These are phyloP conservation scores for Sanchytrium tribonematis DNA, from an alignment of 371 early-diverging fungal genomes.

Conservation along the genomic window DNA sequence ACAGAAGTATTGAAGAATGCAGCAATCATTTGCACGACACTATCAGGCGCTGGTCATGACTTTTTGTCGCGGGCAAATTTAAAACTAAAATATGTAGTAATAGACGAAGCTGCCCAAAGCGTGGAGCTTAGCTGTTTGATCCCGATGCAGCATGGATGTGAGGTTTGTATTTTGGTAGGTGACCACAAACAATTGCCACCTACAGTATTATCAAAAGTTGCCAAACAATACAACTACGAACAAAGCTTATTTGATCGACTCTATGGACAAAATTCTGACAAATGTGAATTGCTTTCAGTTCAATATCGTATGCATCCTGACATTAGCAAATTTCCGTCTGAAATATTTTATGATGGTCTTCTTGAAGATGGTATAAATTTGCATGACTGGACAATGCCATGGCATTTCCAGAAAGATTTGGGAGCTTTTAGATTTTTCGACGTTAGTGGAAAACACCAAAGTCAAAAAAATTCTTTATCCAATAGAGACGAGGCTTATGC, in stretches of 20 bases:
- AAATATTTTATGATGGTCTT: slow-evolving; percentile 44
- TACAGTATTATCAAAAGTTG: slow-evolving; percentile 48
- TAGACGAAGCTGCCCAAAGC: slow-evolving; percentile 93
- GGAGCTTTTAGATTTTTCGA: slow-evolving; percentile 54
- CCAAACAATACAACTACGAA: slow-evolving; percentile 44
- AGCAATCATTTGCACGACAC: slow-evolving; percentile 46
- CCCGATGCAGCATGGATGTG: slow-evolving; percentile 53
- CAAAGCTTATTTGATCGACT: slow-evolving; percentile 65
- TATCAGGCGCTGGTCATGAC: slow-evolving; percentile 67
- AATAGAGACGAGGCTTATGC: slow-evolving; percentile 50
- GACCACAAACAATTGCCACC: slow-evolving; percentile 89
- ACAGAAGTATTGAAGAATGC: slow-evolving; percentile 29
- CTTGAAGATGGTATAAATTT: slow-evolving; percentile 48
- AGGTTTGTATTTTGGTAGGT: slow-evolving; percentile 71
- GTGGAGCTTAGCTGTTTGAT: slow-evolving; percentile 69
- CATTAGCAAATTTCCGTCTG: slow-evolving; percentile 53
- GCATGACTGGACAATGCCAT: slow-evolving; percentile 27
- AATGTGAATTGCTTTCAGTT: slow-evolving; percentile 47
- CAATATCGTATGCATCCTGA: slow-evolving; percentile 93
- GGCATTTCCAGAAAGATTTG: slow-evolving; percentile 34
- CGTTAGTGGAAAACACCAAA: slow-evolving; percentile 32
- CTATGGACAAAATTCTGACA: slow-evolving; percentile 25
- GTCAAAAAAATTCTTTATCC: slow-evolving; percentile 28
- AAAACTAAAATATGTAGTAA: slow-evolving; percentile 50
- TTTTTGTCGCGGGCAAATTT: slow-evolving; percentile 24